Evolutionary conservation across 2,329 filamentous ascomycete species (phyloP), one percentile per base, ranked within the genome.

Genomic region (Verticillium albo-atrum): DNA sequence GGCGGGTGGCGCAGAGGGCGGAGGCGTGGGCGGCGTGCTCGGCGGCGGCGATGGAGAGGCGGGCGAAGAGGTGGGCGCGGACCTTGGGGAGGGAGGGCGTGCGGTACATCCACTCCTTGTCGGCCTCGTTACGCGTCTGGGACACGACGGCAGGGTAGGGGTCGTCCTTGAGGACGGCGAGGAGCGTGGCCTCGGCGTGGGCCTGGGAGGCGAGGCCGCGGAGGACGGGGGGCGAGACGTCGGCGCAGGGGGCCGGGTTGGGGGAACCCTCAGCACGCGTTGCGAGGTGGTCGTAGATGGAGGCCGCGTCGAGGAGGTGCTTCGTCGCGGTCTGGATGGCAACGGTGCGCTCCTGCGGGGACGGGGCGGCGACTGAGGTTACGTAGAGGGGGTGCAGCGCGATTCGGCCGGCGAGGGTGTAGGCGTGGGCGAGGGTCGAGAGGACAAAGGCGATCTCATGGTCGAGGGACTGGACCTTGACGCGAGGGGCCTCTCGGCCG

Each of bases 51-150:
- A 98, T 82, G 71, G 92, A 98, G 7, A 98, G 79, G 1, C 94
- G 83, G 2, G 92, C 92, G 69, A 96, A 96, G 2, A 99, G 80
- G 68, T 96, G 88, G 9, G 92, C 92, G 54, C 94, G 87, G 20
- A 97, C 92, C 70, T 94, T 93, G 30, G 92, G 90, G 55, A 97
- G 91, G 56, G 92, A 87, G 1, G 94, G 92, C 0, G 92, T 85
- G 68, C 90, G 91, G 73, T 95, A 96, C 92, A 98, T 98, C 94
- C 94, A 99, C 65, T 98, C 94, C 62, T 85, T 92, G 72, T 93
- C 92, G 65, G 89, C 87, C 57, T 88, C 85, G 70, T 96, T 96
- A 54, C 93, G 84, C 59, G 89, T 86, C 68, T 96, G 91, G 1
- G 92, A 87, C 2, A 96, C 89, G 6, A 88, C 84, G 2, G 89